Evolutionary conservation across 2,329 filamentous ascomycete species (phyloP).

Genomic region (Hymenoscyphus occultus): DNA sequence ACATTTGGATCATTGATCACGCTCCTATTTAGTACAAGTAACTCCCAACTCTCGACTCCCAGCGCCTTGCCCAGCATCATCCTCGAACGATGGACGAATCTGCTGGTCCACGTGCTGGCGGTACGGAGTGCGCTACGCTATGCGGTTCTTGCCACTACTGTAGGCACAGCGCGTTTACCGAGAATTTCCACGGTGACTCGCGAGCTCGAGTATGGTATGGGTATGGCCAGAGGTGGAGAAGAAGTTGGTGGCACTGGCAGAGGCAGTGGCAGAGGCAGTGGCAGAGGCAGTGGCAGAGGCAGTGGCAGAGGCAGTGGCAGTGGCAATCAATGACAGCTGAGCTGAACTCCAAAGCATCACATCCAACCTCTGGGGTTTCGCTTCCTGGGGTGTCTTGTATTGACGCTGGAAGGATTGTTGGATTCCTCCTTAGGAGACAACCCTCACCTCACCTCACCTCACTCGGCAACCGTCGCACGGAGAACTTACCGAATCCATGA

Average conservation of each 20-base stretch:
- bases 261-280: no score
- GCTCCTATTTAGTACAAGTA: no score
- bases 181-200: no score
- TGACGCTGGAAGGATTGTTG: not conserved
- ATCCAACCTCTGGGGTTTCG: not conserved
- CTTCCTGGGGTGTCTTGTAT: not conserved
- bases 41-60: not conserved
- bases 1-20: not conserved
- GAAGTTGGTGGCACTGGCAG: no score
- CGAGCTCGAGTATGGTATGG: no score
- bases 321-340: no score
- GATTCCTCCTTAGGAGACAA: not conserved
- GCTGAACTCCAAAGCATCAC: not conserved
- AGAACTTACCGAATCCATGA: not conserved
- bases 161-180: no score
- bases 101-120: not conserved
- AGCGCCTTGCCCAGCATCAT: not conserved
- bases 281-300: no score
- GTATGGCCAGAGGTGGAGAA: no score
- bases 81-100: not conserved
- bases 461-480: not conserved
- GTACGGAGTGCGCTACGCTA: not conserved
- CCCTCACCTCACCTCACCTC: not conserved
- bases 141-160: not conserved
- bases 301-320: no score